phyloP scores from a whole-genome alignment of 2,329 filamentous ascomycete genomes.

The Fusarium compactum region DNA sequence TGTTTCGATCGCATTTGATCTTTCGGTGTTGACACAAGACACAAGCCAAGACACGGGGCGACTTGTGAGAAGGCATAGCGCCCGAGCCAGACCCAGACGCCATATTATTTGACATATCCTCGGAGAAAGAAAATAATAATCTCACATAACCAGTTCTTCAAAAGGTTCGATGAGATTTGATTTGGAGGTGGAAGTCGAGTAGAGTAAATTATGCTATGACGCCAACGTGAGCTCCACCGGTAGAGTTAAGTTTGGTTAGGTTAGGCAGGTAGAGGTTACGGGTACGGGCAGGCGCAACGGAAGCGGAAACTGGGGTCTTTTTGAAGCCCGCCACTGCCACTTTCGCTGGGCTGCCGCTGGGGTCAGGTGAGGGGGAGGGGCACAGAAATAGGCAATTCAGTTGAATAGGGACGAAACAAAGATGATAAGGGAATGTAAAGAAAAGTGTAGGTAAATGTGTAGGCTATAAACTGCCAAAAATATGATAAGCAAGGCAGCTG shows the following conservation, averaged over 20 bases:
- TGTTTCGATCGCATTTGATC: constrained; percentile 71
- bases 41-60: constrained; percentile 63
- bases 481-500: constrained; percentile 25
- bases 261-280: constrained; percentile 2
- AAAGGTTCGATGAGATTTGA: constrained; percentile 10
- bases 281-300: background rate
- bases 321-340: constrained; percentile 19
- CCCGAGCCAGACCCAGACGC: constrained; percentile 42
- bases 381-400: background rate
- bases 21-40: constrained; percentile 71
- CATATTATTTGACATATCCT: constrained; percentile 52
- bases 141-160: constrained; percentile 48
- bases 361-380: constrained; percentile 42
- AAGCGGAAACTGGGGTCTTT: constrained; percentile 26
- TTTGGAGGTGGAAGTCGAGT: constrained; percentile 15
- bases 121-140: constrained; percentile 14
- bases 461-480: background rate
- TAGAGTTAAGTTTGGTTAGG: background rate
- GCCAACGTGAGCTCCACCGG: constrained; percentile 28
- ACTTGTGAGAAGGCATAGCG: constrained; percentile 50
- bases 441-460: background rate
- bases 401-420: background rate
- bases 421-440: background rate
- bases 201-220: constrained; percentile 41
- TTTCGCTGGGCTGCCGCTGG: constrained; percentile 1